Evolutionary conservation across 1,284 basidiomycete species (phyloP).

Genomic region (Melampsora abietis-canadensis): DNA sequence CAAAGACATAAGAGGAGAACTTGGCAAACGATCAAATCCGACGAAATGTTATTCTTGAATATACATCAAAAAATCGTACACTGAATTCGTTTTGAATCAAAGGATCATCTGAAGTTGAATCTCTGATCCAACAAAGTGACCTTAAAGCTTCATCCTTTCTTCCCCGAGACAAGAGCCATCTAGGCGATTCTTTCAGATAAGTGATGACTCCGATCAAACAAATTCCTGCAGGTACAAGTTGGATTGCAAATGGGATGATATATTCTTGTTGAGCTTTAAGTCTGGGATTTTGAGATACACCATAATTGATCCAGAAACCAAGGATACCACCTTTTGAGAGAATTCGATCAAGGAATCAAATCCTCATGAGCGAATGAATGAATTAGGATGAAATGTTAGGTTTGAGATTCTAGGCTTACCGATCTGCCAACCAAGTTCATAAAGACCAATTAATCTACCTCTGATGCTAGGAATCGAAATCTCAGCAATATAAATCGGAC

Average conservation of each 20-base stretch:
- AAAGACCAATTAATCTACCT: conserved; percentile 52
- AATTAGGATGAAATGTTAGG: no score
- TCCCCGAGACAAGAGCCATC: conserved; percentile 63
- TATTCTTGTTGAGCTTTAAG: conserved; percentile 55
- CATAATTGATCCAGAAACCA: conserved; percentile 60
- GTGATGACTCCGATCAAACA: conserved; percentile 57
- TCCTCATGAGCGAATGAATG: no score
- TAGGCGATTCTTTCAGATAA: conserved; percentile 62
- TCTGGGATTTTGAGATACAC: conserved; percentile 55
- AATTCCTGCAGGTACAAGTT: conserved; percentile 59
- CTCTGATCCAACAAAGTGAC: conserved; percentile 46
- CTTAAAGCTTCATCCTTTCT: conserved; percentile 45
- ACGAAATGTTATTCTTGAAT: no score
- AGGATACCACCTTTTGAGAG: conserved; percentile 51
- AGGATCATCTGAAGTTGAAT: conserved; percentile 45
- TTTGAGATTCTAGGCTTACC: conserved; percentile 8
- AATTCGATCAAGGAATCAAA: not conserved
- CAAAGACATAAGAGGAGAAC: not conserved
- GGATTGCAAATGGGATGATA: conserved; percentile 59
- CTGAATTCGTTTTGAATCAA: conserved; percentile 46
- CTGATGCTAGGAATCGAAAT: conserved; percentile 49
- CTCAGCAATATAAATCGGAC: conserved; percentile 53
- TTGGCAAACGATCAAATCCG: not conserved
- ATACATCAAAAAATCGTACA: no score
- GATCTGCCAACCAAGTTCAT: conserved; percentile 53